Evolutionary conservation across 2,329 filamentous ascomycete genomes (phyloP), one percentile per base, ranked within the genome.

Genomic region (Chrysoporthe cubensis): DNA sequence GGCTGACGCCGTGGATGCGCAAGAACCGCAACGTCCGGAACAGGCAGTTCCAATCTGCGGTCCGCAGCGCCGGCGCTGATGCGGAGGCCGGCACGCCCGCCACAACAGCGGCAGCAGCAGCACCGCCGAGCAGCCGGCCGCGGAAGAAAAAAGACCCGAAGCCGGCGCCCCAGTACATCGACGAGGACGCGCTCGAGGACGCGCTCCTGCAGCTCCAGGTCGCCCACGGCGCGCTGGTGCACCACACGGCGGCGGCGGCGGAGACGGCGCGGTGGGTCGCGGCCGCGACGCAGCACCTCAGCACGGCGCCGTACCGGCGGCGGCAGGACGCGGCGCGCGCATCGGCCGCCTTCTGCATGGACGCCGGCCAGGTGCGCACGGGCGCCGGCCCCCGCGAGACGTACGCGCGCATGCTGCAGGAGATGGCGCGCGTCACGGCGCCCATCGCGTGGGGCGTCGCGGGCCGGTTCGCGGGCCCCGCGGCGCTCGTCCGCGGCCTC

Each of bases 281-380:
- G 42, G 82, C 86, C 44, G 93, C 94, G 73, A 95, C 92, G 0
- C 90, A 94, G 74, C 90, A 95, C 75, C 89, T 95, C 61, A 91
- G 90, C 8, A 91, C 89, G 1, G 88, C 91, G 32, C 92, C 91
- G 0, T 94, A 94, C 77, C 87, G 87, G 71, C 85, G 81, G 63
- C 83, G 84, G 72, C 78, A 79, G 32, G 85, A 88, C 66, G 77
- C 78, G 44, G 76, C 79, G 61, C 79, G 79, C 71, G 82, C 85
- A 1, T 81, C 84, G 14, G 88, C 87, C 1, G 83, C 86, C 0
- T 95, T 95, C 76, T 94, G 91, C 78, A 94, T 94, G 90, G 91
- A 93, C 64, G 82, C 83, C 0, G 92, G 92, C 0, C 92, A 95
- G 78, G 90, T 95, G 54, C 88, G 87, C 65, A 87, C 88, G 0